Evolutionary conservation across 371 early-diverging fungal species (phyloP).

Genomic region (Syncephalastrum racemosum): DNA sequence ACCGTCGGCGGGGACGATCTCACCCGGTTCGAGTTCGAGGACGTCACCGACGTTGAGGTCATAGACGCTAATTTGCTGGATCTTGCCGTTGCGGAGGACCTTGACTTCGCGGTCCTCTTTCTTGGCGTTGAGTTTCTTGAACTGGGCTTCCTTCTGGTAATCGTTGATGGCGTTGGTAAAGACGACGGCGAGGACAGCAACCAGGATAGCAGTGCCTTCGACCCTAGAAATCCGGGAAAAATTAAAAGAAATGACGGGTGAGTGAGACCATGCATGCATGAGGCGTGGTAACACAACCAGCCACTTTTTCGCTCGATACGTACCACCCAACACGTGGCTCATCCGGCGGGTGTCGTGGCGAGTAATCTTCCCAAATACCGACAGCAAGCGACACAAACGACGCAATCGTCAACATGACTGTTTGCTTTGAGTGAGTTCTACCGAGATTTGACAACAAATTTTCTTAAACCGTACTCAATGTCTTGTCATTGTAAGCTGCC

Average conservation of each 20-base stretch:
- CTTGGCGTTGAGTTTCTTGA: constrained; percentile 89
- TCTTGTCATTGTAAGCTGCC: constrained; percentile 70
- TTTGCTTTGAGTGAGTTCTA: background rate
- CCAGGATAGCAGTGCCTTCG: constrained; percentile 87
- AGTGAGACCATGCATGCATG: constrained; percentile 8
- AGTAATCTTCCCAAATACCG: constrained; percentile 73
- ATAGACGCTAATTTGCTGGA: constrained; percentile 81
- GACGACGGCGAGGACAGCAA: constrained; percentile 89
- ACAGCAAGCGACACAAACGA: constrained; percentile 76
- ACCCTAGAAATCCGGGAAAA: constrained; percentile 44
- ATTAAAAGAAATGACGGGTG: constrained; percentile 1
- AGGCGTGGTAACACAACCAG: constrained; percentile 8
- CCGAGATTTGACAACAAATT: background rate
- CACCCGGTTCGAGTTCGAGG: constrained; percentile 91
- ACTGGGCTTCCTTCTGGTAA: constrained; percentile 94
- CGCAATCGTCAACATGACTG: constrained; percentile 70
- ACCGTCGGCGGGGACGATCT: constrained; percentile 90
- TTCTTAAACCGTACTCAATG: constrained; percentile 50
- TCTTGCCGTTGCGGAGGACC: constrained; percentile 73
- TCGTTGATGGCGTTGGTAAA: constrained; percentile 95
- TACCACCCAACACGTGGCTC: constrained; percentile 72
- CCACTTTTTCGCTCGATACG: constrained; percentile 9
- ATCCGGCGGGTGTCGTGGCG: constrained; percentile 54
- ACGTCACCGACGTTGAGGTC: constrained; percentile 90
- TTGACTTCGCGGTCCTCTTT: constrained; percentile 89